Evolutionary conservation across 257 asterid genomes (phyloP).

Genomic region (Penstemon davidsonii): DNA sequence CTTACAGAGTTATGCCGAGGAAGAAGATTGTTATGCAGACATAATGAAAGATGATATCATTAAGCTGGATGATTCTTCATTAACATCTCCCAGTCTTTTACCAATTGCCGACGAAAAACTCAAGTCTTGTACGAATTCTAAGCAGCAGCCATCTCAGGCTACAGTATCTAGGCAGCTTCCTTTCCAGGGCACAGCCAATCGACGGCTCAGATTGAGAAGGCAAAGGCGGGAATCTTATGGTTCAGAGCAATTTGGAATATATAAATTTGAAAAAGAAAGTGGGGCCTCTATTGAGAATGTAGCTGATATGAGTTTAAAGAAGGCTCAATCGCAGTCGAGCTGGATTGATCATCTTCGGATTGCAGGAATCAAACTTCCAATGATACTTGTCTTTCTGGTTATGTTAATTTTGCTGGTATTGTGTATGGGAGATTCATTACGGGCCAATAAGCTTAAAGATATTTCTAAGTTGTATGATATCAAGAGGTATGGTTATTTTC

Average conservation of each 20-base stretch:
- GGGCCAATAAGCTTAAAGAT: neutral
- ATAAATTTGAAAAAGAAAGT: neutral
- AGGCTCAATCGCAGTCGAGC: too few species aligned
- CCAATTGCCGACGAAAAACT: slow-evolving; percentile 12
- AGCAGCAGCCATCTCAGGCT: slow-evolving; percentile 20
- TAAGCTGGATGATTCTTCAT: slow-evolving; percentile 59
- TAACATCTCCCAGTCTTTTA: slow-evolving; percentile 23
- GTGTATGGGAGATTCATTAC: neutral
- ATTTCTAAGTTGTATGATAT: neutral
- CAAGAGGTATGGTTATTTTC: neutral
- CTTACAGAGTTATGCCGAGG: slow-evolving; percentile 24
- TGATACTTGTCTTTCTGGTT: neutral
- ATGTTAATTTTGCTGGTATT: neutral
- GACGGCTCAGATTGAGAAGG: slow-evolving; percentile 49
- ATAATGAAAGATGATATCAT: slow-evolving; percentile 69
- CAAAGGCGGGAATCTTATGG: slow-evolving; percentile 5
- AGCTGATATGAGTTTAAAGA: too few species aligned
- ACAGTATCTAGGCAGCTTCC: slow-evolving; percentile 26
- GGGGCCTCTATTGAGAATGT: too few species aligned
- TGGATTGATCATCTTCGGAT: neutral
- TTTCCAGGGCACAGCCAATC: slow-evolving; percentile 61
- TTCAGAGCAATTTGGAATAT: neutral
- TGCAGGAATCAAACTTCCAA: neutral
- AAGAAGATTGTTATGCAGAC: neutral
- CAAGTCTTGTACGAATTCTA: slow-evolving; percentile 21